Percentiles rank a stretch among this genome's conserved stretches.
Evolutionary conservation across 2,329 filamentous ascomycete genomes (phyloP).

Genomic region (Tolypocladium pustulatum): DNA sequence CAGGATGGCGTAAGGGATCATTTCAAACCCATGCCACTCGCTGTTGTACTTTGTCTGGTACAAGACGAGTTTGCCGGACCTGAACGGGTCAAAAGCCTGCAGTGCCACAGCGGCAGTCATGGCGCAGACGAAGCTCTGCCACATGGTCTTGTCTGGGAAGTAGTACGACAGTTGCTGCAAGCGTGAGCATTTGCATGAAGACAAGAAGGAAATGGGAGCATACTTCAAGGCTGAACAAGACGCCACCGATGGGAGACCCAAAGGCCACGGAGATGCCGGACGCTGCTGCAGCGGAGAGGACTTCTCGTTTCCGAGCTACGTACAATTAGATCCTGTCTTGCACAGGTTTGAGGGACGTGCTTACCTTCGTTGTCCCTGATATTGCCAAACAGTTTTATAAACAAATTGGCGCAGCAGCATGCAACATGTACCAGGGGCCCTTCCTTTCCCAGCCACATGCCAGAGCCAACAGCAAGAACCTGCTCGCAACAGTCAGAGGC

Average conservation of each 20-base stretch:
- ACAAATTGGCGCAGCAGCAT: constrained; percentile 89
- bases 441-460: constrained; percentile 95
- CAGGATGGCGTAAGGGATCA: constrained; percentile 76
- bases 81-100: constrained; percentile 87
- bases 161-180: constrained; percentile 85
- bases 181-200: background rate
- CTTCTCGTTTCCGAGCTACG: constrained; percentile 79
- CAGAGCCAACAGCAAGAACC: constrained; percentile 85
- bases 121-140: constrained; percentile 97
- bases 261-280: constrained; percentile 92
- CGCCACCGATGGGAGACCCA: constrained; percentile 85
- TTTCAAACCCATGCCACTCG: constrained; percentile 89
- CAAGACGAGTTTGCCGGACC: constrained; percentile 87
- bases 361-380: constrained; percentile 80
- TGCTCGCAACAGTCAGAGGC: constrained; percentile 21
- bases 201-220: constrained; percentile 1
- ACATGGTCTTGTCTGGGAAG: constrained; percentile 99
- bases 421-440: constrained; percentile 92
- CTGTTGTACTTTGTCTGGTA: constrained; percentile 92
- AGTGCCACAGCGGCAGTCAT: constrained; percentile 96
- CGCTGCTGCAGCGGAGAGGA: constrained; percentile 83
- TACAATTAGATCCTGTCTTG: background rate
- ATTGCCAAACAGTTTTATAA: constrained; percentile 75
- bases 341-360: constrained; percentile 4
- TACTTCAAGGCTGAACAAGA: constrained; percentile 89